A percentile compares a stretch with the other conserved stretches of the same genome.
Conservation (phyloP, 2,329 filamentous ascomycete genomes). For the Aspergillus chevalieri region DNA sequence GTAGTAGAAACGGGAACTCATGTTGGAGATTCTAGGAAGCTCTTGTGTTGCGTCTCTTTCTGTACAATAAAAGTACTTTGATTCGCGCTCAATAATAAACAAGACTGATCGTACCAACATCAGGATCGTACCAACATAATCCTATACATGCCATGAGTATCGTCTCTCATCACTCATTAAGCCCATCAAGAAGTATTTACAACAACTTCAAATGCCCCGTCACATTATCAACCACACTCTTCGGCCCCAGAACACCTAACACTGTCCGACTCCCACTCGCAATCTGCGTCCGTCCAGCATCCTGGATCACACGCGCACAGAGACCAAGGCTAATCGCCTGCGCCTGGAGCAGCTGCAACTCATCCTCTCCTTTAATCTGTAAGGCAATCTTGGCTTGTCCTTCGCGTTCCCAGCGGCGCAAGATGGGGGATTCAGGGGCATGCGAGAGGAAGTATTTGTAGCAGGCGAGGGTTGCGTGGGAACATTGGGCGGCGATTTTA, state of each 20-base stretch:
- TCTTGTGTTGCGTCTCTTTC: too few species aligned
- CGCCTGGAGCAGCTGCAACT: slow-evolving; percentile 66
- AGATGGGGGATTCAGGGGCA: slow-evolving; percentile 52
- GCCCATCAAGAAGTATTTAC: slow-evolving; percentile 36
- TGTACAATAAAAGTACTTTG: too few species aligned
- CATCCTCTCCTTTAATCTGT: slow-evolving; percentile 80
- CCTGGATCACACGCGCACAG: slow-evolving; percentile 82
- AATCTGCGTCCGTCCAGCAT: slow-evolving; percentile 97
- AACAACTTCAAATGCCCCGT: slow-evolving; percentile 80
- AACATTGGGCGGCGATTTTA: slow-evolving; percentile 94
- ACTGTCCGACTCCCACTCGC: slow-evolving; percentile 89
- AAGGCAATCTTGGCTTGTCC: slow-evolving; percentile 94
- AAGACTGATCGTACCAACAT: too few species aligned
- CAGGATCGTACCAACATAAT: neutral
- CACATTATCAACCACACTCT: slow-evolving; percentile 77
- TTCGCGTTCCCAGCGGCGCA: slow-evolving; percentile 75
- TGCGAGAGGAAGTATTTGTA: slow-evolving; percentile 71
- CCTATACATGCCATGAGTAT: neutral
- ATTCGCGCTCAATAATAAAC: too few species aligned
- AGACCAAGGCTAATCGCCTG: slow-evolving; percentile 77
- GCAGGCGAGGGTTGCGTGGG: slow-evolving; percentile 93
- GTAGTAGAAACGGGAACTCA: neutral
- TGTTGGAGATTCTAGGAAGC: too few species aligned
- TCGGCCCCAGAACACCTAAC: slow-evolving; percentile 74
- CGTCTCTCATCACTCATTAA: neutral